Evolutionary conservation across 2,329 filamentous ascomycete genomes (phyloP).

Genomic region (Monosporascus sp.): DNA sequence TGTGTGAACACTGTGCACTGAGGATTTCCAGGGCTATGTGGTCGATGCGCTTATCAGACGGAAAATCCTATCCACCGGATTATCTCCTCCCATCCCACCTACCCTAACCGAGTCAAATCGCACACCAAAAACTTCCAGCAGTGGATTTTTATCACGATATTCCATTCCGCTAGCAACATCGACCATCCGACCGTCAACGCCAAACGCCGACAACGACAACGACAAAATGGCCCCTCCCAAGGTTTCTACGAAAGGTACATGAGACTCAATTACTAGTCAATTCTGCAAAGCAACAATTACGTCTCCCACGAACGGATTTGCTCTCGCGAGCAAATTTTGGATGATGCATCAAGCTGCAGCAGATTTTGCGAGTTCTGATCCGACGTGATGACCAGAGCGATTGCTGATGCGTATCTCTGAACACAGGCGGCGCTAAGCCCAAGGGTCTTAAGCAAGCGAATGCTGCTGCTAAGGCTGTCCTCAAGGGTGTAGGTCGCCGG

Average conservation of each 20-base stretch:
- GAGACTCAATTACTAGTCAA: slow-evolving; percentile 7
- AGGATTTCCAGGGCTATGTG: too few relatives aligned
- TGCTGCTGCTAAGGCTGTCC: slow-evolving; percentile 90
- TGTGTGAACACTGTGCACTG: too few relatives aligned
- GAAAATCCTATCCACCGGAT: too few relatives aligned
- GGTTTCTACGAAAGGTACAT: slow-evolving; percentile 44
- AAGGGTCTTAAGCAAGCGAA: slow-evolving; percentile 81
- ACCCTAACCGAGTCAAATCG: not conserved
- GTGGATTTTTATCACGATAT: not conserved
- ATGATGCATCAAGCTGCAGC: slow-evolving; percentile 62
- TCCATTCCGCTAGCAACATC: not conserved
- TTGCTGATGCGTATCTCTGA: slow-evolving; percentile 60
- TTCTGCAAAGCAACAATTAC: not conserved
- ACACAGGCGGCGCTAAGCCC: slow-evolving; percentile 50
- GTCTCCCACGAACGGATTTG: slow-evolving; percentile 3
- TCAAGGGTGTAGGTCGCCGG: slow-evolving; percentile 77
- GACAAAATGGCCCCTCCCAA: slow-evolving; percentile 36
- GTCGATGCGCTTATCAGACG: too few relatives aligned
- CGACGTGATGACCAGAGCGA: slow-evolving; percentile 45
- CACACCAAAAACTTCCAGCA: not conserved
- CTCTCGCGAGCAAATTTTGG: slow-evolving; percentile 17
- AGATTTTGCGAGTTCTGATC: slow-evolving; percentile 70
- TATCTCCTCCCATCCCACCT: too few relatives aligned
- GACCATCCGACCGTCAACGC: not conserved
- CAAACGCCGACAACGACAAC: slow-evolving; percentile 14